Percentiles rank a stretch among this genome's conserved stretches.
Conservation (phyloP, 768 basidiomycete species). For the Tubosaeta sp. region DNA sequence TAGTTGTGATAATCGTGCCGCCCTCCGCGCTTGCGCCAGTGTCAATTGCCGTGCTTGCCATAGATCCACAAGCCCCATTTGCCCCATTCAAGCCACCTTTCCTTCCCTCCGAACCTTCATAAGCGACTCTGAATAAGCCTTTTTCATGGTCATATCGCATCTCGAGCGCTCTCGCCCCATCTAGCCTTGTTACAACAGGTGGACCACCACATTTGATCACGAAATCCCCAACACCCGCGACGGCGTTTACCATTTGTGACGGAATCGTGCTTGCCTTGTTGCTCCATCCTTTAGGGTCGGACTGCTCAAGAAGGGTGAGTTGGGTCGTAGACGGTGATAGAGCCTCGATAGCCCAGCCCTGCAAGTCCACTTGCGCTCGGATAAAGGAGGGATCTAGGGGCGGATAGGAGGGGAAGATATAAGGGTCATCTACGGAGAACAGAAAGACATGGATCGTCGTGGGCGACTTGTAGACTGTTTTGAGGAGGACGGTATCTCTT, state of each 20-base stretch:
- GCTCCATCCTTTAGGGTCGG: conserved; percentile 96
- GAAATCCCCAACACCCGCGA: conserved; percentile 93
- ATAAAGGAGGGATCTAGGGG: conserved; percentile 71
- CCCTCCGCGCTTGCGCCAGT: conserved; percentile 17
- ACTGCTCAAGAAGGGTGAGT: conserved; percentile 92
- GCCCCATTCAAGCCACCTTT: conserved; percentile 27
- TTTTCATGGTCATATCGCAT: conserved; percentile 87
- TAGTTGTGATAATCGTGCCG: conserved; percentile 4
- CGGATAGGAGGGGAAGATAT: conserved; percentile 75
- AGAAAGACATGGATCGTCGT: conserved; percentile 93
- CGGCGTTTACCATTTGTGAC: conserved; percentile 82
- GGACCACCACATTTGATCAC: conserved; percentile 95
- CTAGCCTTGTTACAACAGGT: conserved; percentile 81
- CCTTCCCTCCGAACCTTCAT: conserved; percentile 60
- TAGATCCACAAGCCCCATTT: conserved; percentile 14
- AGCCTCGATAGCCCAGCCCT: conserved; percentile 96
- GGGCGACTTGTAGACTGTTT: conserved; percentile 96
- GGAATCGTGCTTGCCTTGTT: conserved; percentile 87
- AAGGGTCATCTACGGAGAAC: conserved; percentile 87
- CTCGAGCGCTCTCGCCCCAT: conserved; percentile 69
- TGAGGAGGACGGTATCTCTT: conserved; percentile 84
- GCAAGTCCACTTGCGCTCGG: conserved; percentile 94
- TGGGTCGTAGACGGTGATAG: conserved; percentile 93
- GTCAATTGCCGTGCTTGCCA: neutral
- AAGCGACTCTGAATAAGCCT: conserved; percentile 76